A percentile compares a stretch with the other conserved stretches of the same genome.
Evolutionary conservation across 257 asterid genomes (phyloP).

Genomic region (Apocynum venetum): DNA sequence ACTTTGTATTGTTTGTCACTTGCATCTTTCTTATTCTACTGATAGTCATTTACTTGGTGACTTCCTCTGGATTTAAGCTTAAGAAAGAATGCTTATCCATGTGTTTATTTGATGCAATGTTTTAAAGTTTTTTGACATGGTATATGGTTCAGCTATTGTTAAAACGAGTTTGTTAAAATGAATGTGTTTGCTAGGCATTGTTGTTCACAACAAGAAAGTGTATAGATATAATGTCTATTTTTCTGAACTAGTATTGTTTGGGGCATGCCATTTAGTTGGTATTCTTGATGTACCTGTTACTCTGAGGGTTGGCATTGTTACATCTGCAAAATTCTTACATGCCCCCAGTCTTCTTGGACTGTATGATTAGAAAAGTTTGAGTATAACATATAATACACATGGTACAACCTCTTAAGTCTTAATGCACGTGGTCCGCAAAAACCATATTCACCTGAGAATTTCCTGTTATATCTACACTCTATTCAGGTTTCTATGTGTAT

Average conservation of each 20-base stretch:
- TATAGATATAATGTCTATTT: not conserved
- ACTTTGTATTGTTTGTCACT: not conserved
- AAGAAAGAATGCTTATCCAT: not conserved
- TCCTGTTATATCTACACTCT: not conserved
- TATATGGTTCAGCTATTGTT: not conserved
- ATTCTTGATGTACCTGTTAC: not conserved
- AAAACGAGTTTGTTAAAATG: not conserved
- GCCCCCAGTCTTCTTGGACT: no score
- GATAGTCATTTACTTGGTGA: not conserved
- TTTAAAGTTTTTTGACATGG: not conserved
- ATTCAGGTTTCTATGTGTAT: not conserved
- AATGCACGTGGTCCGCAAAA: no score
- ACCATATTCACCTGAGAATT: no score
- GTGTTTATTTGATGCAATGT: not conserved
- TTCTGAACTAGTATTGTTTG: not conserved
- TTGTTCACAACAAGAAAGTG: not conserved
- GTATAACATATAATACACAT: no score
- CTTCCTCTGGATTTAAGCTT: not conserved
- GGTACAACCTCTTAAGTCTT: no score
- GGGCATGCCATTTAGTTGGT: not conserved
- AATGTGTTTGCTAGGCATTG: not conserved
- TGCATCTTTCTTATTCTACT: not conserved
- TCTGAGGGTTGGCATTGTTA: not conserved
- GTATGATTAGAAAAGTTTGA: no score
- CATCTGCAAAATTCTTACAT: no score